Evolutionary conservation across 2,329 filamentous ascomycete genomes (phyloP).

Genomic region (Sarocladiaceae sp.): DNA sequence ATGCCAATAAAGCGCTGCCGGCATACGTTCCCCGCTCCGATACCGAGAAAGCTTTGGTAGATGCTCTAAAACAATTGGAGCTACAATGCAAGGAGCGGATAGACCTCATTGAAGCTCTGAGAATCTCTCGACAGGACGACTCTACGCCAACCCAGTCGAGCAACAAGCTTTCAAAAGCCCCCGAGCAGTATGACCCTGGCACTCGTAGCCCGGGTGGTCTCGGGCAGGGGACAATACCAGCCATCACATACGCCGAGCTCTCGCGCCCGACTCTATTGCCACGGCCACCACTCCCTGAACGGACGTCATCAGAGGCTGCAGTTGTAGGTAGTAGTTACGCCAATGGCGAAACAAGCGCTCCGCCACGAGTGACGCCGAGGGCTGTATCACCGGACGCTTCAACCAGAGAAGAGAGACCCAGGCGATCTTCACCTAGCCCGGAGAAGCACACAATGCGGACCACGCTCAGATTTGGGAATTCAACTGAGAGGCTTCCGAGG

Average conservation of each 20-base stretch:
- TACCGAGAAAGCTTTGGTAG: slow-evolving; percentile 77
- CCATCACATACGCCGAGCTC: slow-evolving; percentile 75
- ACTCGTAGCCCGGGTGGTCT: slow-evolving; percentile 55
- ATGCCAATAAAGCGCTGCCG: slow-evolving; percentile 68
- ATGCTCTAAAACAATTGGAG: slow-evolving; percentile 79
- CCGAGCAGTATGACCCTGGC: slow-evolving; percentile 18
- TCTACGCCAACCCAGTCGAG: slow-evolving; percentile 9
- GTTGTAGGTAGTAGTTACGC: slow-evolving; percentile 29
- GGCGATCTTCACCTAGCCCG: slow-evolving; percentile 52
- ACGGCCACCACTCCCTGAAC: slow-evolving; percentile 52
- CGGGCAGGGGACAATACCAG: slow-evolving; percentile 76
- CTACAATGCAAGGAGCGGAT: slow-evolving; percentile 91
- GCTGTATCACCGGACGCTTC: slow-evolving; percentile 15
- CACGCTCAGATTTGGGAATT: slow-evolving; percentile 49
- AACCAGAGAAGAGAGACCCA: slow-evolving; percentile 29
- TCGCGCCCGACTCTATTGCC: slow-evolving; percentile 61
- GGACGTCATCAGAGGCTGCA: slow-evolving; percentile 47
- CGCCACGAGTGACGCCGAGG: neutral
- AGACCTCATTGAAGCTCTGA: slow-evolving; percentile 78
- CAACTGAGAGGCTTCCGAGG: slow-evolving; percentile 37
- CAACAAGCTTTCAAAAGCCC: slow-evolving; percentile 17
- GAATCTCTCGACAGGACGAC: slow-evolving; percentile 52
- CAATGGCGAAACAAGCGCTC: slow-evolving; percentile 6
- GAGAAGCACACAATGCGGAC: slow-evolving; percentile 60
- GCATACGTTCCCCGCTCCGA: slow-evolving; percentile 70